Evolutionary conservation across 2,329 filamentous ascomycete genomes (phyloP).

Genomic region (Fusarium sp.): DNA sequence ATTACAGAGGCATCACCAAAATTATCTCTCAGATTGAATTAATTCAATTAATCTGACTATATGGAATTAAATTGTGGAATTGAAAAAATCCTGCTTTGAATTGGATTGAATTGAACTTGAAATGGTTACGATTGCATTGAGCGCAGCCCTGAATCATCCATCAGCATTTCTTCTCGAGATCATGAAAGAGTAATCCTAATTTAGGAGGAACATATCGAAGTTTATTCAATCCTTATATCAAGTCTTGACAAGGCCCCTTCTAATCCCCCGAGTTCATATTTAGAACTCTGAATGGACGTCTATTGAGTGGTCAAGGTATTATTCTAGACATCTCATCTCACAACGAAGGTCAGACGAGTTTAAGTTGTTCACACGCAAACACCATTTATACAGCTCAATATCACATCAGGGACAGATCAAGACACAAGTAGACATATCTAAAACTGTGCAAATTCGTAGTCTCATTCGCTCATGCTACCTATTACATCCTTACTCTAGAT

Average conservation of each 20-base stretch:
- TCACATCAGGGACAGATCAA: not conserved
- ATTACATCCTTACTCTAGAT: not conserved
- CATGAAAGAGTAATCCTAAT: not conserved
- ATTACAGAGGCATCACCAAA: not conserved
- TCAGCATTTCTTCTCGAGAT: not conserved
- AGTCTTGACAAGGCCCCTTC: not conserved
- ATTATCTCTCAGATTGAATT: not conserved
- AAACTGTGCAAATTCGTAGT: not conserved
- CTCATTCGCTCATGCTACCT: conserved; percentile 1
- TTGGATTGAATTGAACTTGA: not conserved
- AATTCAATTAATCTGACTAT: not conserved
- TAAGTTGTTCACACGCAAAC: not conserved
- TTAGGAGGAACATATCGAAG: not conserved
- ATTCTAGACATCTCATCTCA: not conserved
- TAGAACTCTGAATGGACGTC: not conserved
- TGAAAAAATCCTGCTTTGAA: not conserved
- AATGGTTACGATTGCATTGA: not conserved
- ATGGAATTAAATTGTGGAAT: not conserved
- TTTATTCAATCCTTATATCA: not conserved
- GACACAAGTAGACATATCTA: not conserved
- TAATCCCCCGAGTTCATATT: not conserved
- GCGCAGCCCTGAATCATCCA: not conserved
- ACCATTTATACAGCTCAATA: not conserved
- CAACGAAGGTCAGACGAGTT: not conserved
- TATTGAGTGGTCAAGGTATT: not conserved